These are phyloP conservation scores for Nitzschia sp. DNA, from an alignment of 108 stramenopile genomes.

Conservation along the genomic window DNA sequence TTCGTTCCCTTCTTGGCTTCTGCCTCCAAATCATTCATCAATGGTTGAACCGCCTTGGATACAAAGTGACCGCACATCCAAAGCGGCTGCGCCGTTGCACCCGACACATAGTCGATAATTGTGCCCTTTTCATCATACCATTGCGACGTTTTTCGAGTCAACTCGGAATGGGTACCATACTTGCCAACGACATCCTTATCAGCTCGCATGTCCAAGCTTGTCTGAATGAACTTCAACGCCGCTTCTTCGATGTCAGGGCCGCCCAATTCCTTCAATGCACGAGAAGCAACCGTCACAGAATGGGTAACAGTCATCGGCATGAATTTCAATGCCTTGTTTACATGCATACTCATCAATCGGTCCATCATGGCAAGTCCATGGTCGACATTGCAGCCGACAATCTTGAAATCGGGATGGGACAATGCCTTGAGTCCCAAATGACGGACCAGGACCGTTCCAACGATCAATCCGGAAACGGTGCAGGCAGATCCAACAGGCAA, in stretches of 20 bases:
- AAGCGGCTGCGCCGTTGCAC: background rate
- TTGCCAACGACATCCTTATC: constrained; percentile 1
- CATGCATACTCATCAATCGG: background rate
- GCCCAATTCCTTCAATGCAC: constrained; percentile 1
- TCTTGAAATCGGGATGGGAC: background rate
- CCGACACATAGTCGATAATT: background rate
- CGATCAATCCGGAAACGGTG: background rate
- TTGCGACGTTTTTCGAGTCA: background rate
- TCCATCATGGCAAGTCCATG: background rate
- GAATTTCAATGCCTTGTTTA: background rate
- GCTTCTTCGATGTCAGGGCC: background rate
- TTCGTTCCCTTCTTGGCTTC: background rate
- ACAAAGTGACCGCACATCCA: constrained; percentile 16
- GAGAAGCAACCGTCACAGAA: background rate
- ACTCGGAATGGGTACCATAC: constrained; percentile 5
- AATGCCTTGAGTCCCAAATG: background rate
- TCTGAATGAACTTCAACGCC: background rate
- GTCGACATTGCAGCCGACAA: constrained; percentile 1
- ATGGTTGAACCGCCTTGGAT: constrained; percentile 2
- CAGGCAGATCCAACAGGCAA: background rate
- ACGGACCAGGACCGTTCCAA: background rate
- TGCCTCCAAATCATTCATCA: background rate
- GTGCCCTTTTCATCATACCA: constrained; percentile 3
- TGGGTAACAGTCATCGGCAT: background rate
- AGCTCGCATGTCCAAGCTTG: constrained; percentile 1